Conservation (phyloP, 2,329 filamentous ascomycete species). For the Trichoderma guizhouense region DNA sequence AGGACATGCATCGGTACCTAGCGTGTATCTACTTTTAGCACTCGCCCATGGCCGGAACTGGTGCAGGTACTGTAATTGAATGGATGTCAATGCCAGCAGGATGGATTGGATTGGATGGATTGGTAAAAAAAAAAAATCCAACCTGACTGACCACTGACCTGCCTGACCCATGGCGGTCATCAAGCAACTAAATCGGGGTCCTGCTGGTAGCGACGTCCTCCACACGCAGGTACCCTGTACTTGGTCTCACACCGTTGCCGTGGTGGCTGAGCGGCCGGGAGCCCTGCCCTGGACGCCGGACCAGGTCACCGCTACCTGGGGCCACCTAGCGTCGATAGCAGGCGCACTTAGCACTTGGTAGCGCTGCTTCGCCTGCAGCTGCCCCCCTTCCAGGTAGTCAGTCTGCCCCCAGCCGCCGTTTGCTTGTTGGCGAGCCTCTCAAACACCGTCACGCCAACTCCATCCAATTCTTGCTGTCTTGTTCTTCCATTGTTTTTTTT, state of each 20-base stretch:
- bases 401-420: constrained; percentile 13
- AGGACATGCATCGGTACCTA: background rate
- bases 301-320: constrained; percentile 15
- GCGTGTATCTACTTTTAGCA: constrained; percentile 9
- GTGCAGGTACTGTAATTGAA: background rate
- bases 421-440: constrained; percentile 14
- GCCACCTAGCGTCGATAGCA: constrained; percentile 8
- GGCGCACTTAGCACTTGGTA: constrained; percentile 10
- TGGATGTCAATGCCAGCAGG: background rate
- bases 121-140: background rate
- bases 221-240: constrained; percentile 2
- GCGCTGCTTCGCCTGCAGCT: constrained; percentile 15
- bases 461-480: constrained; percentile 9
- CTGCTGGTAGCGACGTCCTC: background rate
- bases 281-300: constrained; percentile 5
- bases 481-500: constrained; percentile 3
- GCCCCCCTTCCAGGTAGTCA: constrained; percentile 1
- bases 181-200: background rate
- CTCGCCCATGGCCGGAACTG: background rate
- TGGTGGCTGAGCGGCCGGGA: constrained; percentile 14
- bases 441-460: constrained; percentile 14
- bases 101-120: background rate
- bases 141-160: background rate
- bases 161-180: background rate
- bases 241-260: constrained; percentile 10